Evolutionary conservation across 2,329 filamentous ascomycete species (phyloP).

Genomic region (Capronia americana): DNA sequence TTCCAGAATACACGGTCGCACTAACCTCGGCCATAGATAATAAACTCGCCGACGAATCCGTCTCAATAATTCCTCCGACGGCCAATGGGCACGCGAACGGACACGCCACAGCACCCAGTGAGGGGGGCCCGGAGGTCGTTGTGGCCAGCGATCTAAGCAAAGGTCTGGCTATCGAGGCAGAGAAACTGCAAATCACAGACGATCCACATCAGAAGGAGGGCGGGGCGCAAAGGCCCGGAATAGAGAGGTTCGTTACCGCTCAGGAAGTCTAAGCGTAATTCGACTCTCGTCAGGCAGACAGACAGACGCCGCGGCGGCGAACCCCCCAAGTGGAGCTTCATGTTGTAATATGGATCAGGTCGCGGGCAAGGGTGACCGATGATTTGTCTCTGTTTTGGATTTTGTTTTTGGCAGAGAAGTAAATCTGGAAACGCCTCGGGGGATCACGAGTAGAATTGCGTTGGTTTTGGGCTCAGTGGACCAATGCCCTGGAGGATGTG

Average conservation of each 20-base stretch:
- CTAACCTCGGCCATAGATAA: constrained; percentile 31
- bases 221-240: constrained; percentile 25
- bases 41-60: constrained; percentile 32
- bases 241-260: constrained; percentile 40
- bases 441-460: too few relatives aligned
- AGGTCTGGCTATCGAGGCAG: constrained; percentile 36
- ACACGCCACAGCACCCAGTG: constrained; percentile 14
- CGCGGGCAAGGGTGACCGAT: too few relatives aligned
- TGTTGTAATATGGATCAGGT: too few relatives aligned
- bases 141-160: constrained; percentile 34
- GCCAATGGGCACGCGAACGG: constrained; percentile 33
- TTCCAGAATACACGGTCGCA: constrained; percentile 26
- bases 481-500: too few relatives aligned
- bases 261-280: constrained; percentile 24
- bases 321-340: too few relatives aligned
- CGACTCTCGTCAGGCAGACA: not conserved
- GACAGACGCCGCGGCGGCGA: not conserved
- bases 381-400: too few relatives aligned
- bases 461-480: too few relatives aligned
- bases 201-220: constrained; percentile 2
- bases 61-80: constrained; percentile 30
- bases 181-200: constrained; percentile 31
- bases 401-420: too few relatives aligned
- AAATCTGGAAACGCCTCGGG: too few relatives aligned
- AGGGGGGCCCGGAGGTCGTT: constrained; percentile 32